A percentile compares a stretch with the other conserved stretches of the same genome.
Conservation (phyloP, 2,329 filamentous ascomycete species). For the Didymella arachidicola region DNA sequence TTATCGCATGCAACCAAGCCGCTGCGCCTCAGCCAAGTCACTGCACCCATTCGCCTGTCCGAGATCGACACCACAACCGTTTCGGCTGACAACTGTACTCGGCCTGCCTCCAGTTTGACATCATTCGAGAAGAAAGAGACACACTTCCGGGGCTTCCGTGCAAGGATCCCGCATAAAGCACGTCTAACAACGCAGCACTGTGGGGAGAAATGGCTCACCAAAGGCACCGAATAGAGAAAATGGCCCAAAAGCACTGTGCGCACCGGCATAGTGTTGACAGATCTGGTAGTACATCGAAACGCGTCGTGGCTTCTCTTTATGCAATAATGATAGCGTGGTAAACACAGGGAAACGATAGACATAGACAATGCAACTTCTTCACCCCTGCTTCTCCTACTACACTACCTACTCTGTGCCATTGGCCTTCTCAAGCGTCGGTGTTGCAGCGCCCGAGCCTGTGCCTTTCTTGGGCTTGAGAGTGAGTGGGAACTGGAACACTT, state of each 20-base stretch:
- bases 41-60: not conserved
- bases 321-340: slow-evolving; percentile 16
- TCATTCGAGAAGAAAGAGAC: not conserved
- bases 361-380: slow-evolving; percentile 16
- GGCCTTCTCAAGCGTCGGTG: slow-evolving; percentile 37
- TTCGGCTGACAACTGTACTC: not conserved
- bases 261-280: slow-evolving; percentile 20
- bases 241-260: slow-evolving; percentile 6
- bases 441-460: slow-evolving; percentile 41
- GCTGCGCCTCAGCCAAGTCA: slow-evolving; percentile 14
- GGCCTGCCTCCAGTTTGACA: not conserved
- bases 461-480: slow-evolving; percentile 64
- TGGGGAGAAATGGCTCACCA: not conserved
- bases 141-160: not conserved
- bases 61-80: not conserved
- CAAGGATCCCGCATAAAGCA: not conserved
- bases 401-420: slow-evolving; percentile 39
- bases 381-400: not conserved
- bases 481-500: slow-evolving; percentile 75
- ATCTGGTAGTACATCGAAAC: slow-evolving; percentile 24
- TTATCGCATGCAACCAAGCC: slow-evolving; percentile 6
- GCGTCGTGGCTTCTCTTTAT: slow-evolving; percentile 13
- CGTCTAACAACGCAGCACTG: not conserved
- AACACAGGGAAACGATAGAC: slow-evolving; percentile 10
- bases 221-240: not conserved